Evolutionary conservation across 2,329 filamentous ascomycete genomes (phyloP).

Genomic region (Didymellaceae sp.): DNA sequence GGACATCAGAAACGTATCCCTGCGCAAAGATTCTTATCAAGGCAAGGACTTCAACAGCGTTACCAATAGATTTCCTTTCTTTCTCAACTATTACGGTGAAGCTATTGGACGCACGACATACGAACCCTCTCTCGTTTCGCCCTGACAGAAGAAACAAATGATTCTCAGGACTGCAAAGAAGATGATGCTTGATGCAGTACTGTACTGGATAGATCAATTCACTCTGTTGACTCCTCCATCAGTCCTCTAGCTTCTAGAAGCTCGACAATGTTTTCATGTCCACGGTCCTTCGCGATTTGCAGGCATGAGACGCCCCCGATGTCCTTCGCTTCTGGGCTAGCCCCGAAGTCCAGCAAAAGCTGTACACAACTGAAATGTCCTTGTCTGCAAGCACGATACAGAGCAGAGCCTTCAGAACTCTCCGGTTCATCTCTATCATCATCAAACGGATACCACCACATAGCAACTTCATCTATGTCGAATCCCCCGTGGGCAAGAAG

Average conservation of each 20-base stretch:
- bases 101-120: no score
- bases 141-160: no score
- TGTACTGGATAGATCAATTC: no score
- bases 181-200: no score
- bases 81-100: no score
- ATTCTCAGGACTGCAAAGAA: no score
- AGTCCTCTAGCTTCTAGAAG: neutral
- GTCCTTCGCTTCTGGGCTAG: neutral
- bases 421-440: neutral
- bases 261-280: neutral
- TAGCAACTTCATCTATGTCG: neutral
- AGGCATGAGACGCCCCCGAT: neutral
- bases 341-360: neutral
- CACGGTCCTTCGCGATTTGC: neutral
- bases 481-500: neutral
- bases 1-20: no score
- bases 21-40: no score
- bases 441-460: neutral
- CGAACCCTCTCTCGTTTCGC: no score
- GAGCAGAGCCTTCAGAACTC: neutral
- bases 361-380: neutral
- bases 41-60: no score
- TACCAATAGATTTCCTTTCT: no score
- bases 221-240: neutral
- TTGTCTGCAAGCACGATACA: neutral